Evolutionary conservation across 2,329 filamentous ascomycete genomes (phyloP).

Genomic region (Nemania bipapillata): DNA sequence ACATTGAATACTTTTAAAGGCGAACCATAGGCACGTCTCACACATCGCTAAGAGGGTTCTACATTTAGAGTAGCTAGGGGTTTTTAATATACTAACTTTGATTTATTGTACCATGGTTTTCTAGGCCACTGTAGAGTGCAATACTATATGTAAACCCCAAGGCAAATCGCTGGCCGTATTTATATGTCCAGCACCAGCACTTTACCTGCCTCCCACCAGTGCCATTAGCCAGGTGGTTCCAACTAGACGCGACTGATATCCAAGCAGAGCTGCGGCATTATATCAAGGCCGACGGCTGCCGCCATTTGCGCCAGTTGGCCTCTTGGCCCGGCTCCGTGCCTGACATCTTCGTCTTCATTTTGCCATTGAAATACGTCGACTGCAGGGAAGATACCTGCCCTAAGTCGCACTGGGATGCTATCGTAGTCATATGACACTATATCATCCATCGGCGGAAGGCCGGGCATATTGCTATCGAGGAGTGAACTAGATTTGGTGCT

Average conservation of each 20-base stretch:
- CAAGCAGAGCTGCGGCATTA: constrained; percentile 67
- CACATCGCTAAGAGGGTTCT: not conserved
- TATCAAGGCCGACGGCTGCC: constrained; percentile 71
- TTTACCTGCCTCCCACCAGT: too few relatives aligned
- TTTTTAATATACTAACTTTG: not conserved
- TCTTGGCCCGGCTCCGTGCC: constrained; percentile 59
- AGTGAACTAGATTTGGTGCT: constrained; percentile 53
- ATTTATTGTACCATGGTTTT: not conserved
- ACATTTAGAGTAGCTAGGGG: not conserved
- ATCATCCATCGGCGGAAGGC: constrained; percentile 66
- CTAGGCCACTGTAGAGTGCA: not conserved
- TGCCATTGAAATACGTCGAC: constrained; percentile 66
- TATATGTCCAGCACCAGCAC: not conserved
- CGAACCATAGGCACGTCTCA: not conserved
- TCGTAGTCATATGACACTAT: constrained; percentile 68
- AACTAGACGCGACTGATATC: constrained; percentile 51
- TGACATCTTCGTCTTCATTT: constrained; percentile 60
- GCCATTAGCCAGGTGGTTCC: not conserved
- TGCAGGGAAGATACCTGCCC: constrained; percentile 42
- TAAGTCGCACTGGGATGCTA: constrained; percentile 65
- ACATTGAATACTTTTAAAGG: not conserved
- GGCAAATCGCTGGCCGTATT: not conserved
- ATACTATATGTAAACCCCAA: constrained; percentile 1
- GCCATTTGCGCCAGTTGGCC: constrained; percentile 73
- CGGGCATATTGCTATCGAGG: constrained; percentile 73